A percentile compares a stretch with the other conserved stretches of the same genome.
Evolutionary conservation across 768 basidiomycete genomes (phyloP).

Genomic region (Postia placenta): DNA sequence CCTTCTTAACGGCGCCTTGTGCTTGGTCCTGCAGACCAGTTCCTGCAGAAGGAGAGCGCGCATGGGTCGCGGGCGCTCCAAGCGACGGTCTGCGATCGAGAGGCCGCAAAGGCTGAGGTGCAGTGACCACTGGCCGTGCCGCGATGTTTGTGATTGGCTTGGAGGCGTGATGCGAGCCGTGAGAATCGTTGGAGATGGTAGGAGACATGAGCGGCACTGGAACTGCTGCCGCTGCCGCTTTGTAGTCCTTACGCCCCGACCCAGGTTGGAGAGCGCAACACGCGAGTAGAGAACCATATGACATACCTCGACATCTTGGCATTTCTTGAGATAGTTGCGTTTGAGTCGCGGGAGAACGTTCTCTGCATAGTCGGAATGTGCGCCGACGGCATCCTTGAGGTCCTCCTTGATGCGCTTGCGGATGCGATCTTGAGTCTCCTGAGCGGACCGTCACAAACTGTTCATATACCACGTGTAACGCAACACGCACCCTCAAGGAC

Average conservation of each 20-base stretch:
- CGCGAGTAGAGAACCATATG: neutral
- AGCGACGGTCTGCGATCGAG: constrained; percentile 71
- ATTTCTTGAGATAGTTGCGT: constrained; percentile 74
- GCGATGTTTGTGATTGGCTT: constrained; percentile 39
- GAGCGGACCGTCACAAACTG: neutral
- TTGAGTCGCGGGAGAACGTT: constrained; percentile 77
- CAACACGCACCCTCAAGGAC: constrained; percentile 49
- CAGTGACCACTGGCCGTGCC: constrained; percentile 50
- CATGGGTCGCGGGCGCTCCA: constrained; percentile 45
- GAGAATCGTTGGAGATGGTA: constrained; percentile 20
- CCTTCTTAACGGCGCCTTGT: constrained; percentile 79
- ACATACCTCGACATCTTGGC: constrained; percentile 75
- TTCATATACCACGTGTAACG: neutral
- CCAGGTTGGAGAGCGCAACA: neutral
- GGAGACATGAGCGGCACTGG: constrained; percentile 28
- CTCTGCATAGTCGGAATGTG: constrained; percentile 81
- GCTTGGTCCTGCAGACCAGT: constrained; percentile 85
- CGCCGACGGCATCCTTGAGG: constrained; percentile 66
- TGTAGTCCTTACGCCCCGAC: constrained; percentile 51
- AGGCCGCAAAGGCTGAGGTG: constrained; percentile 70
- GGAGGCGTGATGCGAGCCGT: constrained; percentile 32
- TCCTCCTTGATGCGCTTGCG: constrained; percentile 89
- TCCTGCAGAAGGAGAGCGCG: constrained; percentile 77
- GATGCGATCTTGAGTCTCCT: constrained; percentile 93
- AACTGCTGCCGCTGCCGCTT: constrained; percentile 43